Base-by-base conservation (phyloP, 1,284 basidiomycete species). In the Crocinoboletus sp. region DNA sequence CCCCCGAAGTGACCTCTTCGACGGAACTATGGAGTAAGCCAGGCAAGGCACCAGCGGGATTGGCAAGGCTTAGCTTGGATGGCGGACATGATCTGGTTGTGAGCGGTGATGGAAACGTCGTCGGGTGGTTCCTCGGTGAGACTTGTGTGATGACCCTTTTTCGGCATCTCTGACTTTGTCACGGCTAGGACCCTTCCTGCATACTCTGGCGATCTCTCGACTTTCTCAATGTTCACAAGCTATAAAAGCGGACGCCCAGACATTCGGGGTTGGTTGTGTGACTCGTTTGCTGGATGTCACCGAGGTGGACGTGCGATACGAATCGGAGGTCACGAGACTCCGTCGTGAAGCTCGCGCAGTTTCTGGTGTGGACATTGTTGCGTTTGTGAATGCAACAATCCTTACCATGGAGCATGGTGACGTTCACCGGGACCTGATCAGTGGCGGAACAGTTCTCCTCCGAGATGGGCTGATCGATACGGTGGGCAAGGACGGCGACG, bases 91-190 rank as follows among this genome's bases (percentile, higher is more conserved):
- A 80, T 59, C 56, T 86, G 28, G 69, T 75, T 2, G 81, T 77
- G 68, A 80, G 74, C 42, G 57, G 72, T 13, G 78, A 85, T 57
- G 83, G 83, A 11, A 75, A 69, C 42, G 78, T 66, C 31, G 44
- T 86, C 23, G 82, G 84, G 50, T 86, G 84, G 84, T 74, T 86
- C 60, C 69, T 86, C 19, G 84, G 83, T 83, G 57, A 41, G 70
- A 44, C 11, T 43, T 17, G n/a, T n/a, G 15, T 23, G 22, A 42
- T 36, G 9, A 41, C 36, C 4, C 15, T 24, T 24, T 40, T 27
- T 17, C 5, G 12, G 22, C 4, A 27, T 41, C 43, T 24, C 44
- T 48, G 22, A 52, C 2, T 34, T 37, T 25, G 29, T 41, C 36
- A 6, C 8, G 11, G 41, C 36, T 25, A 87, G 84, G 84, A 0